phyloP scores from a whole-genome alignment of 148 eudicot species.

The Amaranthus cruentus region DNA sequence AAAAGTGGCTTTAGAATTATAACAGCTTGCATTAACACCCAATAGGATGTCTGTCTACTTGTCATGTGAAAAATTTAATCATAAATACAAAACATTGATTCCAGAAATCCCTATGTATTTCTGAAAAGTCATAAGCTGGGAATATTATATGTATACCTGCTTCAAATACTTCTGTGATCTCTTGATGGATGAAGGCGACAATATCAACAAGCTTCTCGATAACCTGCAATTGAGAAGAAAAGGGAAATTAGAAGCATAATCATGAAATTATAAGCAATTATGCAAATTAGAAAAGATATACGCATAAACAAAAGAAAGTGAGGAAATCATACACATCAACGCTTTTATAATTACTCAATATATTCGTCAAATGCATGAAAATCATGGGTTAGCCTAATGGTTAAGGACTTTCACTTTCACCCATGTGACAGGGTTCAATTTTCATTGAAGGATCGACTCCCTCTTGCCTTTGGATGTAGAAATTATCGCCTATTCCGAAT shows the following conservation, averaged over 20 bases:
- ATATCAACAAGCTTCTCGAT: conserved; percentile 93
- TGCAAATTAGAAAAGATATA: neutral
- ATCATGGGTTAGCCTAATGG: neutral
- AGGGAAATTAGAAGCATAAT: neutral
- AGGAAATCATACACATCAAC: neutral
- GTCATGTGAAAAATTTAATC: too few relatives aligned
- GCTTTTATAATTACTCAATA: neutral
- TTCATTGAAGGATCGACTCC: too few relatives aligned
- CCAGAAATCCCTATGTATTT: neutral
- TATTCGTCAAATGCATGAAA: too few relatives aligned
- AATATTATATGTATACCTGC: conserved; percentile 41
- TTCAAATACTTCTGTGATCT: conserved; percentile 69
- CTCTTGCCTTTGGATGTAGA: too few relatives aligned
- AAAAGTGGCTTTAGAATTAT: too few relatives aligned
- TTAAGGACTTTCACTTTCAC: too few relatives aligned
- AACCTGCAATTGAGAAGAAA: conserved; percentile 39
- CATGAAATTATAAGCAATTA: neutral
- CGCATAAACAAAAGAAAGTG: neutral
- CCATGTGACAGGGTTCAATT: too few relatives aligned
- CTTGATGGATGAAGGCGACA: conserved; percentile 78
- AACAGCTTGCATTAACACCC: too few relatives aligned
- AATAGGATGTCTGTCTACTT: too few relatives aligned
- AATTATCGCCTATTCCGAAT: too few relatives aligned
- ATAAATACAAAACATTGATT: too few relatives aligned
- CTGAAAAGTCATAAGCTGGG: neutral